Evolutionary conservation across 108 stramenopile species (phyloP), one percentile per base, ranked within the genome.

Genomic region (Nitzschia sp.): DNA sequence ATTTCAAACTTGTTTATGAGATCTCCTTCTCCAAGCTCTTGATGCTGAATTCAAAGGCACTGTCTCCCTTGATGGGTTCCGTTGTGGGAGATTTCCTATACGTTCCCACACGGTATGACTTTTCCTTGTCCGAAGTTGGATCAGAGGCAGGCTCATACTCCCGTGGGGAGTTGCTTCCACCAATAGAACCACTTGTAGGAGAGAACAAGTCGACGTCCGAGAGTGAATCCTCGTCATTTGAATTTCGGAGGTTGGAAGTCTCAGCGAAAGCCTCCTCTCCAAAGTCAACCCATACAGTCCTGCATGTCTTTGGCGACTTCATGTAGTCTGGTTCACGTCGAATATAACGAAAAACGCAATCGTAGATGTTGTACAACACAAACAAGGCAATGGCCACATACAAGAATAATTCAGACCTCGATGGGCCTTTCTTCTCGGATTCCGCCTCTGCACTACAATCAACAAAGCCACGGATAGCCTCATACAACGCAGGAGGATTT

Each of bases 171-270:
- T 34, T 34, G 29, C 29, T 34, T 34, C 29, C 29, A 34, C 29
- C 29, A 5, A 34, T 34, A 1, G 29, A 34, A 34, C 29, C 29
- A 34, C 29, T 5, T 20, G 17, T 17, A 0, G 61, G 61, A 7
- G 61, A 62, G 2, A 12, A 8, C 61, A 62, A 62, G 61, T 62
- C 61, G 42, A 62, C 61, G 5, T 62, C 61, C 11, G 41, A 14
- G 40, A 62, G 20, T 1, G 41, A 22, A 10, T 40, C 57, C 3
- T 58, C 57, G 12, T 58, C 57, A 7, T 58, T 37, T 7, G 22
- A 25, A 21, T 19, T 20, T 11, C 11, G 20, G 21, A 44, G 41
- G 40, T 62, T 17, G 43, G 17, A 12, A 22, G n/a, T 9, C 15
- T 19, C 25, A 9, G 43, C 21, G 7, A 15, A 20, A 20, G 20